Percentiles rank a stretch among this genome's conserved stretches.
Evolutionary conservation across 495 filamentous ascomycete species (phyloP).

Genomic region (Hamigera avellanea): DNA sequence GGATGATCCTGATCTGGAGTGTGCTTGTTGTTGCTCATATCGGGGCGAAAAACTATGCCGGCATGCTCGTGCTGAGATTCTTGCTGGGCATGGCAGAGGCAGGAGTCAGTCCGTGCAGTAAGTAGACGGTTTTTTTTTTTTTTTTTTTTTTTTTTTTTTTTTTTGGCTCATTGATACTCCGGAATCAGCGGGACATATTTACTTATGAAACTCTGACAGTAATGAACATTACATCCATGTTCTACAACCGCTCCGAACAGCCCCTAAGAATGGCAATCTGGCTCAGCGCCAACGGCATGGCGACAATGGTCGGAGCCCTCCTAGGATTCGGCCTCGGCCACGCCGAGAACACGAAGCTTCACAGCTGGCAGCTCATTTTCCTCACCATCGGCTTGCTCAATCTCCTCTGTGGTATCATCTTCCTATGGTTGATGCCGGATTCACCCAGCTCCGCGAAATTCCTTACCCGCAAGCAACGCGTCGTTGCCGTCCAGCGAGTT

Average conservation of each 20-base stretch:
- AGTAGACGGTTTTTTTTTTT: too few relatives aligned
- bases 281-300: slow-evolving; percentile 50
- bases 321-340: slow-evolving; percentile 44
- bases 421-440: slow-evolving; percentile 30
- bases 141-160: too few relatives aligned
- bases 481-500: slow-evolving; percentile 30
- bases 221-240: slow-evolving; percentile 57
- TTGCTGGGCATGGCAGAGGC: slow-evolving; percentile 57
- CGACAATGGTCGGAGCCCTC: slow-evolving; percentile 41
- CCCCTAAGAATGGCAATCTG: slow-evolving; percentile 50
- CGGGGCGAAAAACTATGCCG: slow-evolving; percentile 43
- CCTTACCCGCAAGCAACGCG: slow-evolving; percentile 29
- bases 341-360: slow-evolving; percentile 24
- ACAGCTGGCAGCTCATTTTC: slow-evolving; percentile 46
- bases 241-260: slow-evolving; percentile 58
- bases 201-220: too few relatives aligned
- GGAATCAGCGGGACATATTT: too few relatives aligned
- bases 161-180: slow-evolving; percentile 40
- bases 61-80: slow-evolving; percentile 46
- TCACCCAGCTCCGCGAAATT: slow-evolving; percentile 29
- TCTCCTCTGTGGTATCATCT: slow-evolving; percentile 28
- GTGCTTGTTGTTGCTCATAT: slow-evolving; percentile 41
- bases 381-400: slow-evolving; percentile 40
- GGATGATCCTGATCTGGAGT: slow-evolving; percentile 51
- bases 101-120: too few relatives aligned